These are phyloP conservation scores for Clarireedia monteithiana DNA, from an alignment of 2,329 filamentous ascomycete genomes.

Conservation along the genomic window DNA sequence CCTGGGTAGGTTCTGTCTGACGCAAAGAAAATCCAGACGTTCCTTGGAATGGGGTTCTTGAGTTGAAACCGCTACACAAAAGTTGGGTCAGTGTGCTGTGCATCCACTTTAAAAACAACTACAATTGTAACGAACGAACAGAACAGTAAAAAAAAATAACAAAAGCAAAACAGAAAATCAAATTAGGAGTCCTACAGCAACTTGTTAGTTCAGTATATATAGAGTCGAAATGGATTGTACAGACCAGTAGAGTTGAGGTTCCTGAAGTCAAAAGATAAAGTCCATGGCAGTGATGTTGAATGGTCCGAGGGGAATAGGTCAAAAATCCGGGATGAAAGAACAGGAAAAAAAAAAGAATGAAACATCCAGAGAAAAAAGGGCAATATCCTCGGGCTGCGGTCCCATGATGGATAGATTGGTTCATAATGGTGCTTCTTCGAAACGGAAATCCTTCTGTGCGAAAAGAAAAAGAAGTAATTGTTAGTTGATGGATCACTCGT, in stretches of 20 bases:
- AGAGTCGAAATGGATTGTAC: conserved; percentile 9
- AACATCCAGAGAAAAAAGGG: neutral
- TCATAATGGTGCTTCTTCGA: neutral
- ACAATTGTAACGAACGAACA: conserved; percentile 11
- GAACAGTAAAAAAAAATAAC: conserved; percentile 4
- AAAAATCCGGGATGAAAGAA: conserved; percentile 1
- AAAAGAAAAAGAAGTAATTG: conserved; percentile 15
- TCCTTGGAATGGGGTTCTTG: conserved; percentile 21
- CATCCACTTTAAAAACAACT: conserved; percentile 18
- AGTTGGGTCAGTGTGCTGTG: conserved; percentile 29
- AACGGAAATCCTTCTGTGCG: conserved; percentile 18
- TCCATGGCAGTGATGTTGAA: neutral
- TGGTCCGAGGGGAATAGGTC: neutral
- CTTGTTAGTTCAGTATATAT: conserved; percentile 15
- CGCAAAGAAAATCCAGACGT: conserved; percentile 26
- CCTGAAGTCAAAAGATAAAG: neutral
- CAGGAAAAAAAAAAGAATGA: conserved; percentile 5
- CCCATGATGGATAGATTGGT: neutral
- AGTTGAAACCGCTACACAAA: conserved; percentile 24
- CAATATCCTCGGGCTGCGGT: neutral
- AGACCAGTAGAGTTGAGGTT: conserved; percentile 16
- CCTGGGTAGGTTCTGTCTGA: conserved; percentile 29
- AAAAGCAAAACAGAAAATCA: conserved; percentile 16
- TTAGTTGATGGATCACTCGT: conserved; percentile 25
- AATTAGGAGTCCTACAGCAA: conserved; percentile 11